Base-by-base conservation (phyloP, 306 rosid species). In the Cicer cuneatum region DNA sequence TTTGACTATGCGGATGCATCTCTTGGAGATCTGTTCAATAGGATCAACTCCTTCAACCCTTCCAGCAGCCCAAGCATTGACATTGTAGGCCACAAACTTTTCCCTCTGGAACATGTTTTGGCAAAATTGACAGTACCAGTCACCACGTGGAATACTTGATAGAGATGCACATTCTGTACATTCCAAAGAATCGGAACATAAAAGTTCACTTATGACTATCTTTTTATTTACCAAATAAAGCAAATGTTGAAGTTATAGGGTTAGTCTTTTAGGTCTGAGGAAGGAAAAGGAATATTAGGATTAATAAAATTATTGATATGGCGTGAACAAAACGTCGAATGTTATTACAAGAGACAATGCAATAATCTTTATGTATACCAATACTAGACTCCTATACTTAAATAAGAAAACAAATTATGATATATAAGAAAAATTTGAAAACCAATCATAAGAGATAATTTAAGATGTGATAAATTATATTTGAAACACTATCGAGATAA, bases 61-160 rank as follows among this genome's bases (percentile, higher is more conserved):
- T 77, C 97, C 98, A 76, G 97, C 97, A 33, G 98, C 98, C 59
- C 88, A 57, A 45, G 97, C 98, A 86, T 93, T 93, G 78, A 71
- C 87, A 85, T 91, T 93, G 83, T 88, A 82, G 48, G 80, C 94
- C 29, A 89, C 90, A 87, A 84, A 91, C 78, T 76, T 93, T 60
- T 93, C 98, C 61, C 92, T 88, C 83, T 84, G 79, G 85, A 91
- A 91, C 96, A 89, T 81, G 85, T 86, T 91, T 86, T 86, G 86
- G 88, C 97, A 93, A 80, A 87, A 91, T 78, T 88, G 87, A 84
- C 97, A 93, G 80, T 91, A 93, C 97, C 98, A 93, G 78, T 89
- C 90, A 77, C 97, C 98, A 69, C 79, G 89, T 13, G 97, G 98
- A 69, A 93, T 82, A 80, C 86, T 85, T 41, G 92, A 59, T 61